Evolutionary conservation across 805 yeast genomes (phyloP), one percentile per base, ranked within the genome.

Genomic region (Lachancea fermentati): DNA sequence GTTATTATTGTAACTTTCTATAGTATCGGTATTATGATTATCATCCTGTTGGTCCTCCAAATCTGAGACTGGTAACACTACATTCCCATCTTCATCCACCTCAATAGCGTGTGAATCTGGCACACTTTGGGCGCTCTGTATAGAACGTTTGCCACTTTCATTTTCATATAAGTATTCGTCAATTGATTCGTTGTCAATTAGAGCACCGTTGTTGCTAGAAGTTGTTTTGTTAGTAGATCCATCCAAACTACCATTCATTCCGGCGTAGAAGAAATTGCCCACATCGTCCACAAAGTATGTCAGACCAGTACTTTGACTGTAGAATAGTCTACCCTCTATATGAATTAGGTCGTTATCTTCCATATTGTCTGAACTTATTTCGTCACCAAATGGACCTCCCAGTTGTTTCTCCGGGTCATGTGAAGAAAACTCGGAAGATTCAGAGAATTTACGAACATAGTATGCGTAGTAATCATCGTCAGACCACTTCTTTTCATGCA

Each of bases 191-290:
- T n/a, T n/a, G 8, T 30, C 16, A 15, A 30, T 30, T n/a, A 24
- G 28, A 8, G 28, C 28, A n/a, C n/a, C n/a, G n/a, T n/a, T n/a
- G n/a, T n/a, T n/a, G n/a, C n/a, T n/a, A n/a, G n/a, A n/a, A n/a
- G n/a, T n/a, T n/a, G n/a, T n/a, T n/a, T n/a, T 22, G 26, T 7
- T 22, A 11, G 7, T 11, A 7, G 26, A 7, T 22, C 26, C 11
- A 7, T 22, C 26, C 7, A 22, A 22, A 11, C 14, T n/a, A 7
- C n/a, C 13, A 29, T 6, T n/a, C 17, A 39, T 30, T 11, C 52
- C 54, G 12, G 53, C 51, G 36, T 50, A 57, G 29, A 45, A 54
- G 30, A 47, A 54, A 32, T 51, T 51, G 2, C 62, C 62, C 17
- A 52, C 51, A 13, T 39, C 43, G 17, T 47, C 58, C 5, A 56